A percentile compares a stretch with the other conserved stretches of the same genome.
Evolutionary conservation across 345 rosid genomes (phyloP).

Genomic region (Syzygium aromaticum): DNA sequence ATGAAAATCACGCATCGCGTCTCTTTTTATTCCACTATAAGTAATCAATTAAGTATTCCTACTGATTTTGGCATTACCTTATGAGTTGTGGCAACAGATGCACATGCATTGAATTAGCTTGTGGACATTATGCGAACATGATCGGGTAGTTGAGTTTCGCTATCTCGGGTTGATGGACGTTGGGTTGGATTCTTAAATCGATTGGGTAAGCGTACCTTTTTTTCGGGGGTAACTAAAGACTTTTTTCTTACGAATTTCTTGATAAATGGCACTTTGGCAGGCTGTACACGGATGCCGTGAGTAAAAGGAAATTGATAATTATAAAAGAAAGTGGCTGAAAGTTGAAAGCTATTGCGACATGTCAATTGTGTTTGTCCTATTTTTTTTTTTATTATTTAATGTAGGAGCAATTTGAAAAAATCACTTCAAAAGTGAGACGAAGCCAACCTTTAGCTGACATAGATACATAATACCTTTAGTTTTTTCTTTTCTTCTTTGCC

Average conservation of each 20-base stretch:
- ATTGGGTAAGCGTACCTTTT: background rate
- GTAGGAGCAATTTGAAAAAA: background rate
- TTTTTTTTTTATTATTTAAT: background rate
- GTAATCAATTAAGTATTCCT: background rate
- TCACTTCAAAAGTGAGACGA: background rate
- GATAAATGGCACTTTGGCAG: background rate
- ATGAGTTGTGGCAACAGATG: background rate
- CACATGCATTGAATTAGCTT: background rate
- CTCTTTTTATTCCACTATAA: background rate
- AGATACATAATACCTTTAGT: background rate
- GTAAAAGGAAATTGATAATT: background rate
- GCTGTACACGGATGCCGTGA: too few species aligned
- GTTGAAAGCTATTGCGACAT: background rate
- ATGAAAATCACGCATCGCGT: background rate
- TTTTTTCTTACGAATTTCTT: background rate
- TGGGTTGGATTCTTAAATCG: background rate
- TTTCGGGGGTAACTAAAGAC: background rate
- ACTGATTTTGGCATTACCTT: background rate
- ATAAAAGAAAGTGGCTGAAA: background rate
- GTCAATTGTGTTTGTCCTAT: background rate
- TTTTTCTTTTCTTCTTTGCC: background rate
- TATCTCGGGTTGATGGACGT: background rate
- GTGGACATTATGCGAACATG: background rate
- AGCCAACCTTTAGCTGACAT: background rate
- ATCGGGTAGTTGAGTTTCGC: background rate